Evolutionary conservation across 2,329 filamentous ascomycete species (phyloP).

Genomic region (Hypoxylon rubiginosum): DNA sequence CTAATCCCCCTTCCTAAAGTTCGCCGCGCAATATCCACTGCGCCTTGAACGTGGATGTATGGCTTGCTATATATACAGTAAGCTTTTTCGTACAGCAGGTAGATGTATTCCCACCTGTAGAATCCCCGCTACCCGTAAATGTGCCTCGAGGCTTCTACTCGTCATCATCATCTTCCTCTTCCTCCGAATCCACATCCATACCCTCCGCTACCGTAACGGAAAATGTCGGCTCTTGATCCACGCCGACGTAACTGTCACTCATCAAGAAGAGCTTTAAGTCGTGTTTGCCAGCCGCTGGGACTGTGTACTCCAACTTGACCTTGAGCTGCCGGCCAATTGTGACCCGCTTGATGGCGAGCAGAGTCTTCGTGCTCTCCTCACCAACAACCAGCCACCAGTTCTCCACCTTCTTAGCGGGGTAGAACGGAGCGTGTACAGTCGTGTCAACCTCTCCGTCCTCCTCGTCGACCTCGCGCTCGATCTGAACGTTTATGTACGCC

Average conservation of each 20-base stretch:
- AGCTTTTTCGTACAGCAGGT: conserved; percentile 47
- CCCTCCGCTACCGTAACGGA: conserved; percentile 88
- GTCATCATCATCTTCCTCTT: conserved; percentile 70
- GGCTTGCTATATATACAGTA: conserved; percentile 52
- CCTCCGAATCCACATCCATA: conserved; percentile 93
- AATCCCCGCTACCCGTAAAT: conserved; percentile 23
- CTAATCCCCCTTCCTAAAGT: conserved; percentile 28
- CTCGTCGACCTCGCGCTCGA: conserved; percentile 85
- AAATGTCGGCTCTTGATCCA: conserved; percentile 95
- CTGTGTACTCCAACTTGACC: conserved; percentile 87
- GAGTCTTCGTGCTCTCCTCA: conserved; percentile 87
- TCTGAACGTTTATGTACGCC: conserved; percentile 84
- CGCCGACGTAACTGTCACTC: conserved; percentile 96
- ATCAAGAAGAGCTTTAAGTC: conserved; percentile 93
- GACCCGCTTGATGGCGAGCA: conserved; percentile 94
- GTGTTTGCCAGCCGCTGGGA: conserved; percentile 86
- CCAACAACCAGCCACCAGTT: conserved; percentile 99
- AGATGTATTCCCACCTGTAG: conserved; percentile 44
- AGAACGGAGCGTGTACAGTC: conserved; percentile 95
- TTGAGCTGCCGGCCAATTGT: conserved; percentile 85
- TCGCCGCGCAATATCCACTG: conserved; percentile 33
- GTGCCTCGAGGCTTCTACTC: conserved; percentile 36
- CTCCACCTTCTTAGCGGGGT: conserved; percentile 90
- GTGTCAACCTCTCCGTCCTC: conserved; percentile 78
- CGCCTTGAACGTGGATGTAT: conserved; percentile 27